Percentiles rank a stretch among this genome's conserved stretches.
phyloP scores from a whole-genome alignment of 768 basidiomycete genomes.

The Pleurotus sapidus region DNA sequence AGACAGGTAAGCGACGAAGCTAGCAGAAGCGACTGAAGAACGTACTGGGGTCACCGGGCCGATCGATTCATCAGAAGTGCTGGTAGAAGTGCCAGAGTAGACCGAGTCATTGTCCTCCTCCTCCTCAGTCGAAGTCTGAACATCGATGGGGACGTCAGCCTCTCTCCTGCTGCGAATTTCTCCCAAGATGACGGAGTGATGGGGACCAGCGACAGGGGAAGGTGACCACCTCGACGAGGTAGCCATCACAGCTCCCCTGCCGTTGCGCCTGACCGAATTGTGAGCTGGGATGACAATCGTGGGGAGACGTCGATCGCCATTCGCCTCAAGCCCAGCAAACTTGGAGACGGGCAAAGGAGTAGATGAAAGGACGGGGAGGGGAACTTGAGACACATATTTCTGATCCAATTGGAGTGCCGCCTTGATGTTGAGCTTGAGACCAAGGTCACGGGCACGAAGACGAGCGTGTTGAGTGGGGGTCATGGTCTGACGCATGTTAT shows the following conservation, averaged over 20 bases:
- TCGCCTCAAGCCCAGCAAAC: constrained; percentile 12
- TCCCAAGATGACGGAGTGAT: not conserved
- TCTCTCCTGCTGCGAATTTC: constrained; percentile 1
- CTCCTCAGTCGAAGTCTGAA: not conserved
- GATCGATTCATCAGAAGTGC: constrained; percentile 8
- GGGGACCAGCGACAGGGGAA: not conserved
- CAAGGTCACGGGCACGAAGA: constrained; percentile 39
- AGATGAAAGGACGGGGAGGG: constrained; percentile 28
- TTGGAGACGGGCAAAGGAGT: constrained; percentile 10
- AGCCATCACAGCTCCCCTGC: not conserved
- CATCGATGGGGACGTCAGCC: not conserved
- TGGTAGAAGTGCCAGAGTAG: constrained; percentile 26
- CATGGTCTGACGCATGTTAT: constrained; percentile 29
- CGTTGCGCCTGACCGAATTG: constrained; percentile 4
- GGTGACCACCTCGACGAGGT: not conserved
- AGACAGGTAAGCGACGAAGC: not conserved
- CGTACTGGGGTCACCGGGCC: not conserved
- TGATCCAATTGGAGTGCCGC: constrained; percentile 38
- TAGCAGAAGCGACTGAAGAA: not conserved
- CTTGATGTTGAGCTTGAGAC: constrained; percentile 41
- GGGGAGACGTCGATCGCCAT: constrained; percentile 9
- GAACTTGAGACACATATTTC: constrained; percentile 34
- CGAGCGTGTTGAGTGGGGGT: constrained; percentile 45
- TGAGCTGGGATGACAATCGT: constrained; percentile 5
- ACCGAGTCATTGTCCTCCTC: constrained; percentile 17